Percentiles rank a stretch among this genome's conserved stretches.
Conservation (phyloP, 352 stramenopile species). For the Phytophthora sp. region DNA sequence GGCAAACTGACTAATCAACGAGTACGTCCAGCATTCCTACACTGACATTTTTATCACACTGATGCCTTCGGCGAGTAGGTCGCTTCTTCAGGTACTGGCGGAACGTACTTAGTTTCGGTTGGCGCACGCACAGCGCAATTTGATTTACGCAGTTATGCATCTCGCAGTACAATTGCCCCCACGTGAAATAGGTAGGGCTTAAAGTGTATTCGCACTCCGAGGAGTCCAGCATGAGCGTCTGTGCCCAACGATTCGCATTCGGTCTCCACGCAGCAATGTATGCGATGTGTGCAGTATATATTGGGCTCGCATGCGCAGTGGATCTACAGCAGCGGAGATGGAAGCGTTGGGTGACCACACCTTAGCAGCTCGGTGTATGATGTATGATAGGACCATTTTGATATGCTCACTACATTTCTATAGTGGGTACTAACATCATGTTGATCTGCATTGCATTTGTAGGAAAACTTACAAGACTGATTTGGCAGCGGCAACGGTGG, state of each 20-base stretch:
- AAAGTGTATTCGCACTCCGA: too few relatives aligned
- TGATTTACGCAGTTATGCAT: too few relatives aligned
- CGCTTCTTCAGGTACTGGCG: too few relatives aligned
- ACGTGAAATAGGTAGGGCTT: too few relatives aligned
- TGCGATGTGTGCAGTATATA: background rate
- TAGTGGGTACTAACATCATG: conserved; percentile 10
- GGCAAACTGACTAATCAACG: too few relatives aligned
- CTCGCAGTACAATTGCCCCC: too few relatives aligned
- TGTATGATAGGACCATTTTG: conserved; percentile 9
- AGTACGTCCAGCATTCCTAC: too few relatives aligned
- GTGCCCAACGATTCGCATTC: conserved; percentile 13
- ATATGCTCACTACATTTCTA: conserved; percentile 3
- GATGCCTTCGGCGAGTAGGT: too few relatives aligned
- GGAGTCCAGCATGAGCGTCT: background rate
- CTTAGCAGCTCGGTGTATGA: conserved; percentile 2
- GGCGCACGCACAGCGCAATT: too few relatives aligned
- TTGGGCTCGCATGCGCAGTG: background rate
- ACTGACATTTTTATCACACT: too few relatives aligned
- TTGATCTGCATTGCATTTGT: conserved; percentile 20
- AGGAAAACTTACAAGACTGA: conserved; percentile 22
- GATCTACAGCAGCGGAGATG: background rate
- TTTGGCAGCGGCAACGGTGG: background rate
- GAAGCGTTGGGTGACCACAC: conserved; percentile 11
- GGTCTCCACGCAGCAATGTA: conserved; percentile 14
- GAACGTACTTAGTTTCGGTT: too few relatives aligned